phyloP scores from a whole-genome alignment of 2,329 filamentous ascomycete genomes.

The Didymella segeticola region DNA sequence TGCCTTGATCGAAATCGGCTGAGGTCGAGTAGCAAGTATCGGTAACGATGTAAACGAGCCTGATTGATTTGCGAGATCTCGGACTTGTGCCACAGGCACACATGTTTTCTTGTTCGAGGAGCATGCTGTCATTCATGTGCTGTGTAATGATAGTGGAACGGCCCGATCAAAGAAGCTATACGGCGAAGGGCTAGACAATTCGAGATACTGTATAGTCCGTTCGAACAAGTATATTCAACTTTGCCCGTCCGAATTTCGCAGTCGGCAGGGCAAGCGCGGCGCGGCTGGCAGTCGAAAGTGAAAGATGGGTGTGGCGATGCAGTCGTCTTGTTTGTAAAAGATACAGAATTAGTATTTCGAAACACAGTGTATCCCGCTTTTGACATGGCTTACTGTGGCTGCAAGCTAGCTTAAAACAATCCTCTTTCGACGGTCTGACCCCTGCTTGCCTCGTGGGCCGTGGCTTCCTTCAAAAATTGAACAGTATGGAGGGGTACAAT shows the following conservation, averaged over 20 bases:
- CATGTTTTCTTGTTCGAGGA: background rate
- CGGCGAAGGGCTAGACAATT: background rate
- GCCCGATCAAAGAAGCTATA: too few species aligned
- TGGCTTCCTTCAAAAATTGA: background rate
- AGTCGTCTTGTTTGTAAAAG: background rate
- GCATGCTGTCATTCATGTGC: background rate
- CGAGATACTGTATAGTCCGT: too few species aligned
- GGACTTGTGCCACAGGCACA: background rate
- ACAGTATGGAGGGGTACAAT: slow-evolving; percentile 1
- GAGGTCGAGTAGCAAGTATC: slow-evolving; percentile 29
- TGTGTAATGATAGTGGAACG: background rate
- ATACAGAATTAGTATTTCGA: background rate
- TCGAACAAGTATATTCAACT: too few species aligned
- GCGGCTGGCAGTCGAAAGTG: too few species aligned
- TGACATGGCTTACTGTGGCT: slow-evolving; percentile 11
- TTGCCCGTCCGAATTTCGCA: too few species aligned
- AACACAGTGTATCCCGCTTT: background rate
- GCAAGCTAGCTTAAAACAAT: background rate
- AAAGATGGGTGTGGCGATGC: background rate
- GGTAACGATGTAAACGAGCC: slow-evolving; percentile 30
- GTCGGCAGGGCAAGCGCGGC: too few species aligned
- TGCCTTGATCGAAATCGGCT: slow-evolving; percentile 24
- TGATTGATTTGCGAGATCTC: slow-evolving; percentile 3
- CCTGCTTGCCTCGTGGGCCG: slow-evolving; percentile 3
- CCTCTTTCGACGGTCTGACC: background rate